Evolutionary conservation across 768 basidiomycete genomes (phyloP), one percentile per base, ranked within the genome.

Genomic region (Xerocomellus amylosporus): DNA sequence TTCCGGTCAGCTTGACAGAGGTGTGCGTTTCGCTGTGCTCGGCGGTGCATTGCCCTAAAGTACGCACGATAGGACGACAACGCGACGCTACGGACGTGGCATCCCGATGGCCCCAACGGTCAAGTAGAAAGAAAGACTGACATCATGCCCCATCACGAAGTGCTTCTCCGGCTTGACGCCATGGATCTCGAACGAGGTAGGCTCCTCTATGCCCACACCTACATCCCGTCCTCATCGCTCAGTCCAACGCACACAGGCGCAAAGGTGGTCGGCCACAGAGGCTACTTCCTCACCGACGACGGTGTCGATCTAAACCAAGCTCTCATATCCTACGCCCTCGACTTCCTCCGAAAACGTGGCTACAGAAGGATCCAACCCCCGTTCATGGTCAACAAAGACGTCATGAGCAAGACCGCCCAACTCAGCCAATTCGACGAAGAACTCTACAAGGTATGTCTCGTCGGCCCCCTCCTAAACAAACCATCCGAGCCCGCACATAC

Each of bases 371-470:
- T 98, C 46, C 93, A 95, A 70, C 91, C 95, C 4, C 97, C 97
- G 0, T 99, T 97, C 78, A 87, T 99, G 79, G 98, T 99, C 88
- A 93, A 93, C 79, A 95, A 93, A 72, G 91, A 95, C 22, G 81
- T 90, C 64, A 99, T 99, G 97, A 85, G 83, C 53, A 96, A 97
- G 77, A 98, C 97, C 0, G 97, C 97, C 2, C 97, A 99, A 68
- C 84, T 99, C 20, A 91, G 93, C 61, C 93, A 98, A 72, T 99
- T 98, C 64, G 97, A 99, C 68, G 97, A 99, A 73, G 95, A 97
- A 65, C 77, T 99, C 15, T 99, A 98, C 83, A 98, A 98, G 80
- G 91, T 85, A 44, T 30, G 73, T 59, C 28, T 2, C 34, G 66
- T 22, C 46, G 4, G 4, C 49, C 33, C 13, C 31, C n/a, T 10